Evolutionary conservation across 495 filamentous ascomycete genomes (phyloP), one percentile per base, ranked within the genome.

Genomic region (Elasticomyces elasticus): DNA sequence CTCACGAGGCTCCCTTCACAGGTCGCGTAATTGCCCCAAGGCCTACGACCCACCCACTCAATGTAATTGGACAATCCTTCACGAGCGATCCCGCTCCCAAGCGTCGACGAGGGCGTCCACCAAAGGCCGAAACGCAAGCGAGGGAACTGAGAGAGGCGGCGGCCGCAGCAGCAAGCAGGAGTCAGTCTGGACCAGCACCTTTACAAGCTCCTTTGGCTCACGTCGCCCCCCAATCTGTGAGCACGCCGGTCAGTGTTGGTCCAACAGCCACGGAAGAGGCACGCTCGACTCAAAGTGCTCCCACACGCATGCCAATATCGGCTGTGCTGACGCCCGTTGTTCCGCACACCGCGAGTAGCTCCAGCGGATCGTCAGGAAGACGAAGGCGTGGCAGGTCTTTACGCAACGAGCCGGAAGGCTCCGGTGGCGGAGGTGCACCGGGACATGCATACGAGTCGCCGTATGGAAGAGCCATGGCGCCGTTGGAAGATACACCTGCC

Each of bases 61-160:
- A 54, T 59, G 24, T 44, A 19, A 61, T 59, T 20, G 27, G 26
- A 13, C 57, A 52, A 9, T 27, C 55, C 11, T 53, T 64, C 17
- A 46, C 56, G 7, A 54, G 58, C 23, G 66, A 69, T 38, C 65
- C 63, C 15, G 43, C 59, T 22, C 60, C 63, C 31, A 75, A 76
- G 13, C 35, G 35, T 5, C 15, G 35, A 40, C 35, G 35, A 40
- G 35, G 35, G 13, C 35, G 35, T 4, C 35, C 35, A 17, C 12
- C 35, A 17, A 40, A 40, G 19, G 35, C 35, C 35, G 35, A 40
- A 3, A 51, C 83, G 83, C 71, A 79, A 76, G 54, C 73, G 82
- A 37, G 69, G 67, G 11, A 67, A 48, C 58, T 55, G 52, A 62
- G 57, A 55, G 61, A 59, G 30, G 52, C 45, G 9, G 51, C 49